Conservation (phyloP, 768 basidiomycete species). For the Suillus subaureus region DNA sequence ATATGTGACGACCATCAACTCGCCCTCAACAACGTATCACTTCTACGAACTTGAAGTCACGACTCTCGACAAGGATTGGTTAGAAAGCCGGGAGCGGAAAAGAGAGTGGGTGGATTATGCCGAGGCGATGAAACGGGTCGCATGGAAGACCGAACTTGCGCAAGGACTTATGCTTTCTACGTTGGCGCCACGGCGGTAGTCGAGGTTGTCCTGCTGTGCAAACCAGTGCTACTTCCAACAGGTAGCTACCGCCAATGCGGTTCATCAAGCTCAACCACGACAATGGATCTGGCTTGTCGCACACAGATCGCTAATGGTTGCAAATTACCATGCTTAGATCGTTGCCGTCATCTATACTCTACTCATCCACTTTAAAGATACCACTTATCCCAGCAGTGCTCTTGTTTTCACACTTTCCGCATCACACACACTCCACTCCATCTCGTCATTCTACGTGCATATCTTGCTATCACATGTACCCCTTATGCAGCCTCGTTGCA, state of each 20-base stretch:
- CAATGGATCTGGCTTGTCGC: constrained; percentile 7
- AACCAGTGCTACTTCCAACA: constrained; percentile 6
- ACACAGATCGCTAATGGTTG: constrained; percentile 20
- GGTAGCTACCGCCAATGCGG: constrained; percentile 14
- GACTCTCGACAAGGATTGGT: constrained; percentile 76
- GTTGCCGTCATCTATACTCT: constrained; percentile 29
- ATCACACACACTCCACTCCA: constrained; percentile 17
- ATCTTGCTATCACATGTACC: constrained; percentile 34
- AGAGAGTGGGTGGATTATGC: constrained; percentile 90
- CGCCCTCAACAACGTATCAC: constrained; percentile 81
- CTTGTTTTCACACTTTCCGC: constrained; percentile 16
- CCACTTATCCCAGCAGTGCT: constrained; percentile 19
- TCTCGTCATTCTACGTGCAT: constrained; percentile 27
- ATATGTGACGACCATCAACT: constrained; percentile 80
- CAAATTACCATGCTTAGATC: constrained; percentile 17
- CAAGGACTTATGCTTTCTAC: constrained; percentile 76
- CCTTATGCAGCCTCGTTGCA: constrained; percentile 20
- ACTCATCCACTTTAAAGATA: constrained; percentile 31
- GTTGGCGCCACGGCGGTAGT: constrained; percentile 58
- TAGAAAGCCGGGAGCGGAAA: constrained; percentile 76
- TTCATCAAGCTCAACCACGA: constrained; percentile 9
- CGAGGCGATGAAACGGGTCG: constrained; percentile 71
- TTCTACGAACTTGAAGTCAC: constrained; percentile 89
- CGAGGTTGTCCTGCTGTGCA: constrained; percentile 9
- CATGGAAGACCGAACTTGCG: constrained; percentile 86